Percentiles rank a stretch among this genome's conserved stretches.
Conservation (phyloP, 2,329 filamentous ascomycete species). For the Blastomyces gilchristii region DNA sequence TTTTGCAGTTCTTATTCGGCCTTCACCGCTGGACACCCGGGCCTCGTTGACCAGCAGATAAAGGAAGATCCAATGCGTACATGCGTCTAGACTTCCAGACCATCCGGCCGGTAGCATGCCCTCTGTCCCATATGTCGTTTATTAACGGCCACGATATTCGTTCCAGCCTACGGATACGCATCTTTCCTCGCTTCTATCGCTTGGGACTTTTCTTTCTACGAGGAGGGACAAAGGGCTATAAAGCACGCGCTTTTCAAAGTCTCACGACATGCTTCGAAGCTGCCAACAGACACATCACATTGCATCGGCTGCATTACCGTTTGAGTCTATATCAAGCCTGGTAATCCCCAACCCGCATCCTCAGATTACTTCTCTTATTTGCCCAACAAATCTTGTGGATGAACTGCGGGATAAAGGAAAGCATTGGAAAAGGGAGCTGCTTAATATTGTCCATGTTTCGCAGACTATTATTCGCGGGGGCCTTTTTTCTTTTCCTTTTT, state of each 20-base stretch:
- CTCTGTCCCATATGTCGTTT: neutral
- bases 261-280: neutral
- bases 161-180: neutral
- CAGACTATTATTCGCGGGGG: neutral
- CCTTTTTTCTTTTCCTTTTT: neutral
- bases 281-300: neutral
- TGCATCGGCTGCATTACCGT: slow-evolving; percentile 8
- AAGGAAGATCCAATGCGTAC: neutral
- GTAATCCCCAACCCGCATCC: neutral
- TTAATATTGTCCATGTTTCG: neutral
- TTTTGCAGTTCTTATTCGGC: neutral
- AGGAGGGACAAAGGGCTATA: neutral
- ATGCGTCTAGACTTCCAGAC: neutral
- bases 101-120: neutral
- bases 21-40: neutral
- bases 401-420: neutral
- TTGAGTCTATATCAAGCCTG: neutral
- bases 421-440: neutral
- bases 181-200: neutral
- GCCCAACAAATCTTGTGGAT: neutral
- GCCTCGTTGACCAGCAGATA: neutral
- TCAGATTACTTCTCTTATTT: neutral
- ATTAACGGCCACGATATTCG: neutral
- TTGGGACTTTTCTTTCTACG: neutral
- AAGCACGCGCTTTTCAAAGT: neutral